Evolutionary conservation across 495 filamentous ascomycete genomes (phyloP).

Genomic region (Sphaerosporella brunnea): DNA sequence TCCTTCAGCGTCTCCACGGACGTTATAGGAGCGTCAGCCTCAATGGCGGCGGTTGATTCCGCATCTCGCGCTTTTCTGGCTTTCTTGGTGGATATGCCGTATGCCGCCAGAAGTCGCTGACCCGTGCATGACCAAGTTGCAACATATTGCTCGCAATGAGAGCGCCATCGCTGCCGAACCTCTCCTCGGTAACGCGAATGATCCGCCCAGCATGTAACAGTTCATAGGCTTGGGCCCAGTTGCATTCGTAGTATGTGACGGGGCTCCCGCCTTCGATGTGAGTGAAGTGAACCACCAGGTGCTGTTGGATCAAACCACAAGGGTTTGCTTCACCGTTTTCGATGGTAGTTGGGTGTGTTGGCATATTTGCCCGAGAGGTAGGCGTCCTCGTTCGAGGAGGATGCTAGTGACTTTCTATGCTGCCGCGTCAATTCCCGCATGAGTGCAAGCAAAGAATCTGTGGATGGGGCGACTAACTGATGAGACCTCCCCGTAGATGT

Average conservation of each 20-base stretch:
- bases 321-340: slow-evolving; percentile 54
- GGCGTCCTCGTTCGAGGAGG: slow-evolving; percentile 58
- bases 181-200: slow-evolving; percentile 50
- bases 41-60: neutral
- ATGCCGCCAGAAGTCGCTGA: slow-evolving; percentile 37
- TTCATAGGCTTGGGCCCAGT: slow-evolving; percentile 48
- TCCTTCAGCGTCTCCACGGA: slow-evolving; percentile 21
- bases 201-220: slow-evolving; percentile 67
- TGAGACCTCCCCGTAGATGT: slow-evolving; percentile 73
- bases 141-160: slow-evolving; percentile 57
- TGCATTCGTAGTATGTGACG: slow-evolving; percentile 51
- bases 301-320: slow-evolving; percentile 77
- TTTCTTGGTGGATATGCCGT: slow-evolving; percentile 16
- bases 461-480: slow-evolving; percentile 42
- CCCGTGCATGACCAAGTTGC: slow-evolving; percentile 54
- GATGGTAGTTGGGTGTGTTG: slow-evolving; percentile 48
- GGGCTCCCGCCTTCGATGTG: slow-evolving; percentile 37
- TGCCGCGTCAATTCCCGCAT: slow-evolving; percentile 26
- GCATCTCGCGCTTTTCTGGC: neutral
- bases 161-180: slow-evolving; percentile 45
- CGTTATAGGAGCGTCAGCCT: slow-evolving; percentile 11
- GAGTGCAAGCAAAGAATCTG: neutral
- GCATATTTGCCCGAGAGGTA: slow-evolving; percentile 46
- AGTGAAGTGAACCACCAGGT: slow-evolving; percentile 59
- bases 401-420: slow-evolving; percentile 46